These are phyloP conservation scores for Candida maesae DNA, from an alignment of 805 yeast genomes.

Conservation along the genomic window DNA sequence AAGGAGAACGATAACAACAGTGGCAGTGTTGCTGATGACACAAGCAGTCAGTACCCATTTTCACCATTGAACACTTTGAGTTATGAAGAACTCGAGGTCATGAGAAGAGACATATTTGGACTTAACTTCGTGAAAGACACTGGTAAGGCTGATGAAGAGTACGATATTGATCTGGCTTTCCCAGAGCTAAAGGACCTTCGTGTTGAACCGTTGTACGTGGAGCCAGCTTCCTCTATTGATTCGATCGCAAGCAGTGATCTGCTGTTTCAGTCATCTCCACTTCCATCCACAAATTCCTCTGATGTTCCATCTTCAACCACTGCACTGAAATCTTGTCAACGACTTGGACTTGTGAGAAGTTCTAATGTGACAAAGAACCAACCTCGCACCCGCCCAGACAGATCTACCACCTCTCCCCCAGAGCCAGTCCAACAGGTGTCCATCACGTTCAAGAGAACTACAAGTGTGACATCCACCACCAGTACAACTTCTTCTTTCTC, in stretches of 20 bases:
- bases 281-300: no score
- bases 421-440: neutral
- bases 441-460: neutral
- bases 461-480: neutral
- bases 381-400: no score
- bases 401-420: no score
- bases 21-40: neutral
- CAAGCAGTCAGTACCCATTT: neutral
- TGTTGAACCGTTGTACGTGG: neutral
- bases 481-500: slow-evolving; percentile 6
- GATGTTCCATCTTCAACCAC: no score
- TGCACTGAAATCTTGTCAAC: no score
- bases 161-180: no score
- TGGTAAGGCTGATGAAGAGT: neutral
- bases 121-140: neutral
- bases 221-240: neutral
- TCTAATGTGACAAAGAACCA: no score
- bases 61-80: slow-evolving; percentile 8
- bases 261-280: neutral
- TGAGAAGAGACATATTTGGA: slow-evolving; percentile 7
- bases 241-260: neutral
- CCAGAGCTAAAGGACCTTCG: neutral
- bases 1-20: neutral
- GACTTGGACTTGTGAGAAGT: no score
- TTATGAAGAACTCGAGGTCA: slow-evolving; percentile 3